Evolutionary conservation across 148 eudicot genomes (phyloP).

Genomic region (Amaranthus cruentus): DNA sequence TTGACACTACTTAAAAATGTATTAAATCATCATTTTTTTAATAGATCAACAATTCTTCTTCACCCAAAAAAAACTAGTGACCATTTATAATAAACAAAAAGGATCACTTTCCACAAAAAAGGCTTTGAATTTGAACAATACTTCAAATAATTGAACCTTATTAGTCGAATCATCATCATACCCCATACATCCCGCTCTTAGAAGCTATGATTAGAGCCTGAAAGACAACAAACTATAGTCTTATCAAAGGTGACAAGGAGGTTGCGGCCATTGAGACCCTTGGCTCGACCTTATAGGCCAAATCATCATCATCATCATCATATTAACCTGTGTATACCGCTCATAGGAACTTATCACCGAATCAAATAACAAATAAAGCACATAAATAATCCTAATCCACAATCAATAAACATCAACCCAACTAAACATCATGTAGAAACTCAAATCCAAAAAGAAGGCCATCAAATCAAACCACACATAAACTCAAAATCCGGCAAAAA

Average conservation of each 20-base stretch:
- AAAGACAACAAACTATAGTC: no score
- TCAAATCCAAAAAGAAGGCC: background rate
- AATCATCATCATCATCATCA: no score
- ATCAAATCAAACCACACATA: conserved; percentile 9
- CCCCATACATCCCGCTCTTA: no score
- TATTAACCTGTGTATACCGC: no score
- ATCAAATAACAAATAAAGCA: background rate
- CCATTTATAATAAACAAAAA: background rate
- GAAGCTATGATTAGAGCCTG: no score
- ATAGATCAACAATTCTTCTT: background rate
- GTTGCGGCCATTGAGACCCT: no score
- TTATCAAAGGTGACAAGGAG: no score
- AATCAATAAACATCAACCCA: background rate
- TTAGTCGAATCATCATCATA: no score
- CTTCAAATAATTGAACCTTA: background rate
- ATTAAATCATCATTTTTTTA: background rate
- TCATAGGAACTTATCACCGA: background rate
- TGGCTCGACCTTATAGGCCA: no score
- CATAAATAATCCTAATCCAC: background rate
- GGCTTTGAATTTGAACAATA: background rate
- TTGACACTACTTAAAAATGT: no score
- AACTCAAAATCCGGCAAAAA: background rate
- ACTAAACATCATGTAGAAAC: no score
- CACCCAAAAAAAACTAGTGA: background rate
- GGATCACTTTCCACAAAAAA: background rate